These are phyloP conservation scores for Auricularia heimuer DNA, from an alignment of 768 basidiomycete genomes.

Conservation along the genomic window DNA sequence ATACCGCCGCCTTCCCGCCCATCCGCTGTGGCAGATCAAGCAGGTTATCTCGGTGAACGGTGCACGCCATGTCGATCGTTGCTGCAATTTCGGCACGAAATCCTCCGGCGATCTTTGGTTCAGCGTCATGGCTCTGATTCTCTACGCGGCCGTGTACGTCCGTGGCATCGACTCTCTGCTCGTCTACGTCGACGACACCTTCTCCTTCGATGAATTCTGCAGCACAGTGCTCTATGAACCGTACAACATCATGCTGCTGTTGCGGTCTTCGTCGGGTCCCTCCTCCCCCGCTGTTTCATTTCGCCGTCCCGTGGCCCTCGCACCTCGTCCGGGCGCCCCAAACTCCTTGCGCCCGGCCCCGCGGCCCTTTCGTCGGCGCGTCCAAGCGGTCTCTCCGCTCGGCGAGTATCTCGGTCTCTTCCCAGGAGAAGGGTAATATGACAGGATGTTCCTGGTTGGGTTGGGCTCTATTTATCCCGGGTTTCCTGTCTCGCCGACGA, in stretches of 20 bases:
- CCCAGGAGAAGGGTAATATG: no score
- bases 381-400: no score
- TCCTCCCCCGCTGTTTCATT: no score
- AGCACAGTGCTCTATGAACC: slow-evolving; percentile 20
- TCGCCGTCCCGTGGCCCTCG: no score
- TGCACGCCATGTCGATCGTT: slow-evolving; percentile 21
- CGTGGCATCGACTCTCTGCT: slow-evolving; percentile 13
- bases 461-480: no score
- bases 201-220: slow-evolving; percentile 12
- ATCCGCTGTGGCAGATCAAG: slow-evolving; percentile 32
- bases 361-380: no score
- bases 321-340: no score
- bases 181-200: slow-evolving; percentile 29
- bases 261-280: no score
- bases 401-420: no score
- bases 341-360: no score
- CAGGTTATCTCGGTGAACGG: slow-evolving; percentile 26
- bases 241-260: slow-evolving; percentile 21
- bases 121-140: slow-evolving; percentile 23
- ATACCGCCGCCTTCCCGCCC: slow-evolving; percentile 27
- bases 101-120: slow-evolving; percentile 19
- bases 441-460: no score
- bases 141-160: slow-evolving; percentile 26
- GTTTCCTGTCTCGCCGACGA: no score
- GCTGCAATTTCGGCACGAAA: slow-evolving; percentile 24